These are phyloP conservation scores for Solanum clarkiae DNA, from an alignment of 257 asterid genomes.

Conservation along the genomic window DNA sequence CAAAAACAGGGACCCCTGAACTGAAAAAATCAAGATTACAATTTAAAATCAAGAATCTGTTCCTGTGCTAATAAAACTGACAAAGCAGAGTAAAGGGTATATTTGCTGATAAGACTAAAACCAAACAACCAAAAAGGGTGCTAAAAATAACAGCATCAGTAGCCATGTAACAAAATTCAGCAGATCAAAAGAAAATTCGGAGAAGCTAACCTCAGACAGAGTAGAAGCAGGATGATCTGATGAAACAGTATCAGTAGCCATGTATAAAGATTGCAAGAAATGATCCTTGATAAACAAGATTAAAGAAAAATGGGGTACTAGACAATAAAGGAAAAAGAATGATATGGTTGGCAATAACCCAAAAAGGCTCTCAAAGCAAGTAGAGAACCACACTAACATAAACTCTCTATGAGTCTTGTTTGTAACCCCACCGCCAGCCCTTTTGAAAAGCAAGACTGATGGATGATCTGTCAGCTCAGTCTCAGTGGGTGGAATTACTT, in stretches of 20 bases:
- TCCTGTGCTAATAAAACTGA: neutral
- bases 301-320: neutral
- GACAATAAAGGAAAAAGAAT: constrained; percentile 22
- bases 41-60: neutral
- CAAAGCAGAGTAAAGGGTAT: neutral
- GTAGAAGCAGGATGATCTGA: constrained; percentile 31
- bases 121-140: neutral
- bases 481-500: constrained; percentile 21
- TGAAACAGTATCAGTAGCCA: constrained; percentile 59
- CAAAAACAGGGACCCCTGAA: neutral
- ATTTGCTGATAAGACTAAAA: neutral
- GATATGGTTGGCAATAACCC: constrained; percentile 58
- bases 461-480: constrained; percentile 48
- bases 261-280: constrained; percentile 7
- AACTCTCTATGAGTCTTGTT: neutral
- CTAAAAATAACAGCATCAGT: neutral
- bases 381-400: constrained; percentile 15
- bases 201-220: constrained; percentile 26
- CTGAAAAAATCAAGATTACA: neutral
- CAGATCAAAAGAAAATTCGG: neutral
- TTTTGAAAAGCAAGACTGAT: constrained; percentile 11
- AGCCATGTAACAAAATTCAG: no score
- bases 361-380: constrained; percentile 21
- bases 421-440: neutral
- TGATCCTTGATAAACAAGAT: neutral